These are phyloP conservation scores for Epichloe glyceriae DNA, from an alignment of 2,329 filamentous ascomycete species.

Conservation along the genomic window DNA sequence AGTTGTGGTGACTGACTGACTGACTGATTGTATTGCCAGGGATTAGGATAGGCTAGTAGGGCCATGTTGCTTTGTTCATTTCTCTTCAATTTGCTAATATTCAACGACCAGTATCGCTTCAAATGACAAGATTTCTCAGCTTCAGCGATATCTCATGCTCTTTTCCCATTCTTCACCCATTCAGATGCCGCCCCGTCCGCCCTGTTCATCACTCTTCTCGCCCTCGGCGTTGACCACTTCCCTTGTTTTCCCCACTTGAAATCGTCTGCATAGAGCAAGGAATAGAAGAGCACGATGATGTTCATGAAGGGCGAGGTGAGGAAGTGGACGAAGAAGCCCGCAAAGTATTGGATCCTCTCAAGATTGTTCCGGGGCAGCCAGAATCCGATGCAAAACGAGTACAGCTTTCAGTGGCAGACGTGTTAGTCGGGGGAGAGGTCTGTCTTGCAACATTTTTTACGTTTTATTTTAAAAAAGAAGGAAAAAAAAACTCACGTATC, in stretches of 20 bases:
- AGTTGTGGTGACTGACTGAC: no score
- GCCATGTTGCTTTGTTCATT: no score
- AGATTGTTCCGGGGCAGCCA: slow-evolving; percentile 27
- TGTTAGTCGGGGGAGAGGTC: not conserved
- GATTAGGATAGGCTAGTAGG: no score
- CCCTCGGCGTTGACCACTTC: slow-evolving; percentile 15
- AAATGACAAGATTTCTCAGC: no score
- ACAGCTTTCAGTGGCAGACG: slow-evolving; percentile 15
- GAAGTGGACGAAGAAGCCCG: slow-evolving; percentile 25
- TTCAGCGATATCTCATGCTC: no score
- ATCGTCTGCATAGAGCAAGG: slow-evolving; percentile 28
- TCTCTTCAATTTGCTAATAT: no score
- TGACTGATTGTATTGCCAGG: no score
- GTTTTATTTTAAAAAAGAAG: no score
- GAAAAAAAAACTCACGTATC: slow-evolving; percentile 24
- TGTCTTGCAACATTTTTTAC: not conserved
- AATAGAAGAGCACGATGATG: slow-evolving; percentile 28
- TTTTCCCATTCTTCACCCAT: no score
- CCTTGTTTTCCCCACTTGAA: slow-evolving; percentile 35
- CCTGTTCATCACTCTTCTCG: not conserved
- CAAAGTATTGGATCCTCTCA: slow-evolving; percentile 25
- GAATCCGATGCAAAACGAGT: slow-evolving; percentile 29
- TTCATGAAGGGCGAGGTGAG: slow-evolving; percentile 28
- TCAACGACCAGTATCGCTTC: no score
- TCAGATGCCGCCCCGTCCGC: not conserved